Evolutionary conservation across 1,284 basidiomycete genomes (phyloP).

Genomic region (Ustilago vetiveriae): DNA sequence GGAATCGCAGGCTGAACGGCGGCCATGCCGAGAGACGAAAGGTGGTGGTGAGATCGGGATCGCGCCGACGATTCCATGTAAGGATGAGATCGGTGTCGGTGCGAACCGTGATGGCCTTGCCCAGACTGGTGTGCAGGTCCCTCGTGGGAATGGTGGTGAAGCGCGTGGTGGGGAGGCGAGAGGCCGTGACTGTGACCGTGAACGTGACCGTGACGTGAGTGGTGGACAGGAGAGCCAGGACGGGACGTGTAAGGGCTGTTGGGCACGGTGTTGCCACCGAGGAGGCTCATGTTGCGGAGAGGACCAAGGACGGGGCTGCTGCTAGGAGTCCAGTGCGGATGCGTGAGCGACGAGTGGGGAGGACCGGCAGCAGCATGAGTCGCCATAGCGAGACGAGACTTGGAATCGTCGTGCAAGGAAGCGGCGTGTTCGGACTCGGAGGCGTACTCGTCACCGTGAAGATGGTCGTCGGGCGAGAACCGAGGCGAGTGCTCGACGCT

Average conservation of each 20-base stretch:
- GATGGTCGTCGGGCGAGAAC: slow-evolving; percentile 59
- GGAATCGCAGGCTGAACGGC: slow-evolving; percentile 37
- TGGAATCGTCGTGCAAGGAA: slow-evolving; percentile 36
- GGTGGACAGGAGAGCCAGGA: slow-evolving; percentile 57
- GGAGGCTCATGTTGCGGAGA: slow-evolving; percentile 63
- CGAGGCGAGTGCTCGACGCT: slow-evolving; percentile 61
- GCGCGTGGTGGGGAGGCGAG: slow-evolving; percentile 40
- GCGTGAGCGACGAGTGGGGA: slow-evolving; percentile 18
- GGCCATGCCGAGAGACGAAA: slow-evolving; percentile 54
- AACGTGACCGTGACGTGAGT: slow-evolving; percentile 21
- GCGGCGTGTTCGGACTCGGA: slow-evolving; percentile 52
- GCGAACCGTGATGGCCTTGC: slow-evolving; percentile 60
- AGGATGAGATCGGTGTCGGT: slow-evolving; percentile 63
- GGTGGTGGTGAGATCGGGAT: slow-evolving; percentile 62
- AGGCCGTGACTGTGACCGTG: slow-evolving; percentile 26
- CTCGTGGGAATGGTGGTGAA: slow-evolving; percentile 46
- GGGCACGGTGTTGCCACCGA: slow-evolving; percentile 61
- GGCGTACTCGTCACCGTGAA: slow-evolving; percentile 56
- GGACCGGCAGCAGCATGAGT: slow-evolving; percentile 3
- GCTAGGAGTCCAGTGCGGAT: slow-evolving; percentile 61
- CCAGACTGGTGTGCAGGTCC: slow-evolving; percentile 61
- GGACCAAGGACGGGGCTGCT: slow-evolving; percentile 65
- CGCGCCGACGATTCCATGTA: slow-evolving; percentile 51
- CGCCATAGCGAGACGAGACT: slow-evolving; percentile 25
- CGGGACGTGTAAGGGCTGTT: slow-evolving; percentile 62